phyloP scores from a whole-genome alignment of 1,139 yeast genomes.

The Diutina sp. region DNA sequence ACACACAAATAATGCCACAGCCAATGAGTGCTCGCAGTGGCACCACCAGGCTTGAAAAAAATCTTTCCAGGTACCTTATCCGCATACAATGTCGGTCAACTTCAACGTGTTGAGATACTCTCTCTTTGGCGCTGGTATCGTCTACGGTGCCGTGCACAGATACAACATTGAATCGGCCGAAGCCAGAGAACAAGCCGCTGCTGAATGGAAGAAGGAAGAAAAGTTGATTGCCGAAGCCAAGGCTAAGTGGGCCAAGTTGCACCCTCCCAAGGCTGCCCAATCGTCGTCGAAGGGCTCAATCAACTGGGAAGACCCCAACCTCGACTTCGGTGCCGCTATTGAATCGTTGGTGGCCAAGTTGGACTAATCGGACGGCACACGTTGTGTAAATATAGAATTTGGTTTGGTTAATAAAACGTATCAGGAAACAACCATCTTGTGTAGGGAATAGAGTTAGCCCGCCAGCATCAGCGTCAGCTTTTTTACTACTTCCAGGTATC shows the following conservation, averaged over 20 bases:
- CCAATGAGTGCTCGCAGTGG: not conserved
- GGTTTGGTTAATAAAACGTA: not conserved
- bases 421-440: not conserved
- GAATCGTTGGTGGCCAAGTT: conserved; percentile 32
- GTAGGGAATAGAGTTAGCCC: not conserved
- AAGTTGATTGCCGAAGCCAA: conserved; percentile 80
- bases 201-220: conserved; percentile 53
- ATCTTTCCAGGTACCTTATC: conserved; percentile 3
- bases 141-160: conserved; percentile 85
- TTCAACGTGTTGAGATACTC: conserved; percentile 83
- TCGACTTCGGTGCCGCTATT: conserved; percentile 55
- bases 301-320: conserved; percentile 82
- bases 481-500: not conserved
- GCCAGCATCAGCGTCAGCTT: not conserved
- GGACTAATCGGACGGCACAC: conserved; percentile 13
- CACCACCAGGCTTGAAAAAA: conserved; percentile 3
- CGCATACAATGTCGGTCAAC: conserved; percentile 17
- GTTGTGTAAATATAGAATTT: conserved; percentile 1
- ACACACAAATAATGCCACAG: not conserved
- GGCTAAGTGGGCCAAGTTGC: conserved; percentile 68
- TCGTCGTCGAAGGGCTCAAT: conserved; percentile 26
- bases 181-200: conserved; percentile 41
- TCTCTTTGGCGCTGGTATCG: conserved; percentile 79
- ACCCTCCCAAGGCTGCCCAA: conserved; percentile 19
- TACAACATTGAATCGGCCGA: conserved; percentile 51